Evolutionary conservation across 2,329 filamentous ascomycete species (phyloP), one percentile per base, ranked within the genome.

Genomic region (Exophiala bonariae): DNA sequence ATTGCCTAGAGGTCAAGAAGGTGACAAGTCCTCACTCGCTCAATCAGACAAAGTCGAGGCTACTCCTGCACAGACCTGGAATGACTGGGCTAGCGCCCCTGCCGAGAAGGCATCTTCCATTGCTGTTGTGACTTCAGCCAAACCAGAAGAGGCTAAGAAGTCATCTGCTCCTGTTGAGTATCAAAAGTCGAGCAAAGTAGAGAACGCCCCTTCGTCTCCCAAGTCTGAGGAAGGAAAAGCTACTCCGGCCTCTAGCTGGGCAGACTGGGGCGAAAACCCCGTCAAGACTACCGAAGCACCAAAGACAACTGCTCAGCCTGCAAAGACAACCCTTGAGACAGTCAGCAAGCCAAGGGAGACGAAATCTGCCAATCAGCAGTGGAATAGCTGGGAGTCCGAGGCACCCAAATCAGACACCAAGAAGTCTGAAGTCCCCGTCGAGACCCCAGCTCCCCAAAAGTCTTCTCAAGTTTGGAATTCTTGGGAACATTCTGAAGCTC

Each of bases 1-100:
- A 17, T 26, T 53, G 32, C 50, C 46, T 37, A 20, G 48, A 32
- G 38, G 48, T 28, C 42, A 47, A 42, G 42, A 37, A 8, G 36
- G 23, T 22, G 28, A 32, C 8, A n/a, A 35, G 10, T 18, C 26
- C 8, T 36, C 32, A 17, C n/a, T 19, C 9, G 20, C 32, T 34
- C 32, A 34, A 18, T 26, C 23, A 11, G 23, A 26, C 6, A 26
- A 26, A 26, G 23, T 11, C 11, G 5, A 6, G 13, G 7, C 13
- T n/a, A 34, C 32, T 6, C 17, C 13, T 14, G 33, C 26, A 16
- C 28, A 47, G 30, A 19, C 19, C 13, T 47, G 44, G 44, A 38
- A 38, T 31, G 44, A 47, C 38, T 47, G 44, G 44, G 33, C 20
- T 20, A 26, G 28, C 19, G 26, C 34, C 19, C 19, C 37, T 8